Evolutionary conservation across 805 yeast genomes (phyloP).

Genomic region (Ogataea degrootiae): DNA sequence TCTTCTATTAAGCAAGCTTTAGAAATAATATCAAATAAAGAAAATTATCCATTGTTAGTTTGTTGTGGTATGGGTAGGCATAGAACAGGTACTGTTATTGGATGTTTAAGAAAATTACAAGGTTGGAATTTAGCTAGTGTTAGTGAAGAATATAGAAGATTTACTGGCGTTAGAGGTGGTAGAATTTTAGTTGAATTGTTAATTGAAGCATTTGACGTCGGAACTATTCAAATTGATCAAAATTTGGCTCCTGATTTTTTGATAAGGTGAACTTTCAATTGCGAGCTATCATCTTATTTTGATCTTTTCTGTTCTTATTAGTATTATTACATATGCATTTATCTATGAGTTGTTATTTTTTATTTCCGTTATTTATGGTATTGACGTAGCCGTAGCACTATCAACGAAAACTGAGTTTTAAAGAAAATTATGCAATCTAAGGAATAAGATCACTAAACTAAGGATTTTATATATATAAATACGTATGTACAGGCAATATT

Average conservation of each 20-base stretch:
- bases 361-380: too few relatives aligned
- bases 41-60: constrained; percentile 79
- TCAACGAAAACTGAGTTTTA: too few relatives aligned
- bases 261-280: constrained; percentile 16
- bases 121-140: constrained; percentile 97
- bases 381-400: too few relatives aligned
- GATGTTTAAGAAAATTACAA: constrained; percentile 86
- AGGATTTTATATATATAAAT: too few relatives aligned
- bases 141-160: constrained; percentile 89
- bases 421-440: too few relatives aligned
- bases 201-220: constrained; percentile 66
- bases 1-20: constrained; percentile 74
- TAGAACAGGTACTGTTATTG: constrained; percentile 94
- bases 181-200: constrained; percentile 85
- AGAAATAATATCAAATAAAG: constrained; percentile 63
- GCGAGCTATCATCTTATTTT: neutral
- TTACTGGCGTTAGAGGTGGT: constrained; percentile 91
- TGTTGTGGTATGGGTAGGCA: constrained; percentile 99
- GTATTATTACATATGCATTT: too few relatives aligned
- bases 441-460: too few relatives aligned
- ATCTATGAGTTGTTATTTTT: too few relatives aligned
- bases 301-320: constrained; percentile 1
- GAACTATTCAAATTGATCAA: constrained; percentile 36
- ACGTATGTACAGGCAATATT: too few relatives aligned
- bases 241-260: constrained; percentile 47